A percentile compares a stretch with the other conserved stretches of the same genome.
phyloP scores from a whole-genome alignment of 2,329 filamentous ascomycete species.

The Cladophialophora bantiana region DNA sequence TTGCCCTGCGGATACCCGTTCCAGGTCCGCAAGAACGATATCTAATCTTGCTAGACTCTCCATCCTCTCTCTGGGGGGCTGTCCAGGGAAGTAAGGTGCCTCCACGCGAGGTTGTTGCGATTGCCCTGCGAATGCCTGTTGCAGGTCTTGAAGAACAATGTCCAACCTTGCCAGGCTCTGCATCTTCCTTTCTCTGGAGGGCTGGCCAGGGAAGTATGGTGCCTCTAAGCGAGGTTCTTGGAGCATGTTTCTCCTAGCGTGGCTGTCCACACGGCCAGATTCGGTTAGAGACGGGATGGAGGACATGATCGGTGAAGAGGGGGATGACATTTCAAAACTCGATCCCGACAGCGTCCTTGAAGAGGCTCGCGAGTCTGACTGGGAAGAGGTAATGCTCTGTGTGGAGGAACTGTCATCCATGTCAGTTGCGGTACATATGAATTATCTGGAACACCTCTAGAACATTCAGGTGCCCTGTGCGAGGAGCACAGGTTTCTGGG shows the following conservation, averaged over 20 bases:
- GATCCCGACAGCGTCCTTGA: not conserved
- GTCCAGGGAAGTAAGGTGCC: not conserved
- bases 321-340: not conserved
- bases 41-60: not conserved
- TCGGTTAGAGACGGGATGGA: not conserved
- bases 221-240: not conserved
- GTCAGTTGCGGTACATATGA: not conserved
- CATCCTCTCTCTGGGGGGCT: constrained; percentile 1
- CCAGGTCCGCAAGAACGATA: not conserved
- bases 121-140: not conserved
- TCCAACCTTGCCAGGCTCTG: not conserved
- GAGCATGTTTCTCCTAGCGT: not conserved
- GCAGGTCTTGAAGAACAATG: not conserved
- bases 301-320: constrained; percentile 2
- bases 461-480: not conserved
- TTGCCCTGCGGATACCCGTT: not conserved
- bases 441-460: not conserved
- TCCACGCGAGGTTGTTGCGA: not conserved
- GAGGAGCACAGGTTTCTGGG: not conserved
- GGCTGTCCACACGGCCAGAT: not conserved
- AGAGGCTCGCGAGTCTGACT: not conserved
- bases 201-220: not conserved
- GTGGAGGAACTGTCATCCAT: constrained; percentile 7
- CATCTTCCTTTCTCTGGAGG: not conserved
- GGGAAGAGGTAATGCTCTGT: not conserved